These are phyloP conservation scores for Extremus antarcticus DNA, from an alignment of 495 filamentous ascomycete genomes.

Conservation along the genomic window DNA sequence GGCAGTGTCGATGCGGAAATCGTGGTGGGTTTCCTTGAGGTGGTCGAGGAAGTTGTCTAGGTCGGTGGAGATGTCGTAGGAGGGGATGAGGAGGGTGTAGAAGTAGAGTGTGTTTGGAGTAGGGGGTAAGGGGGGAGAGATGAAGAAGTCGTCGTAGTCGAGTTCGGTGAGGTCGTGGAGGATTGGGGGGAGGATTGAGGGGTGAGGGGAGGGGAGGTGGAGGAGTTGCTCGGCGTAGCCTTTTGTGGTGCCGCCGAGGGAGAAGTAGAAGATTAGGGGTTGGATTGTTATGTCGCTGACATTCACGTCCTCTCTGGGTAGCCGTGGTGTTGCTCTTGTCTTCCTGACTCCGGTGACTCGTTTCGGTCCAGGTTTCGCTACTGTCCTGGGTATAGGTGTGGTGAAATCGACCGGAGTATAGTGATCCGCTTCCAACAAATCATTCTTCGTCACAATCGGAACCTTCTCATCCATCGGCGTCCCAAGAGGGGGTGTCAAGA, in stretches of 20 bases:
- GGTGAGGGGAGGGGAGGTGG: constrained; percentile 31
- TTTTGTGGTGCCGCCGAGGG: constrained; percentile 70
- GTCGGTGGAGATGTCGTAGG: constrained; percentile 86
- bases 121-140: constrained; percentile 41
- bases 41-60: constrained; percentile 73
- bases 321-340: constrained; percentile 6
- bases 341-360: constrained; percentile 25
- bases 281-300: constrained; percentile 39
- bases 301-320: constrained; percentile 7
- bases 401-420: too few species aligned
- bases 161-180: constrained; percentile 72
- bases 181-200: constrained; percentile 42
- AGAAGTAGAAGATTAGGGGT: constrained; percentile 76
- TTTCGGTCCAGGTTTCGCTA: constrained; percentile 23
- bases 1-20: constrained; percentile 88
- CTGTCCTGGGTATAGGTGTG: background rate
- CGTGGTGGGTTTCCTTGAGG: constrained; percentile 81
- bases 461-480: constrained; percentile 18
- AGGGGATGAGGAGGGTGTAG: constrained; percentile 73
- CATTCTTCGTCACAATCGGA: constrained; percentile 16
- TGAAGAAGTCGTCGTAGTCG: constrained; percentile 87
- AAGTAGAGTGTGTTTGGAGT: constrained; percentile 48
- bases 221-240: constrained; percentile 49
- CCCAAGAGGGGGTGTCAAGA: constrained; percentile 8
- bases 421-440: background rate